A percentile compares a stretch with the other conserved stretches of the same genome.
Conservation (phyloP, 2,329 filamentous ascomycete species). For the Calonectria multiphialidica region DNA sequence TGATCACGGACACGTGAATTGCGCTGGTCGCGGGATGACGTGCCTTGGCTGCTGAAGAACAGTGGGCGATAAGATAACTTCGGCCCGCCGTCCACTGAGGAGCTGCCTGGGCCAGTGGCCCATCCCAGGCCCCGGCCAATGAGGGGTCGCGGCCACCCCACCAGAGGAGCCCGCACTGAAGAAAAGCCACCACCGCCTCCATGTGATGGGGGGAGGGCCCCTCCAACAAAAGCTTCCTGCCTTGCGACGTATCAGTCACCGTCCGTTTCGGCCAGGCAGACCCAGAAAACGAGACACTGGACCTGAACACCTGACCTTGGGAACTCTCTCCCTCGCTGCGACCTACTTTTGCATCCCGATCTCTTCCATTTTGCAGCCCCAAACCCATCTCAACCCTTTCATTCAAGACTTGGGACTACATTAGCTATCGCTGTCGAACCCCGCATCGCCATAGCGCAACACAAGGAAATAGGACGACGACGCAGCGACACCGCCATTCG, state of each 20-base stretch:
- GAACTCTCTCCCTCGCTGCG: neutral
- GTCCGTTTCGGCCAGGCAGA: conserved; percentile 29
- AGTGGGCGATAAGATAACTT: conserved; percentile 21
- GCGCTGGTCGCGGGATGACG: conserved; percentile 18
- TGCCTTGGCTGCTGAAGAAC: neutral
- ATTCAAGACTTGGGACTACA: neutral
- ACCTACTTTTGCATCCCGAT: neutral
- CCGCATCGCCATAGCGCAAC: conserved; percentile 18
- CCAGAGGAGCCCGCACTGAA: conserved; percentile 20
- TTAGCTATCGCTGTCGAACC: neutral
- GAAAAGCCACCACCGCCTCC: conserved; percentile 33
- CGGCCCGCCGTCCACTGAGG: neutral
- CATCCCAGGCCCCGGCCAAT: conserved; percentile 31
- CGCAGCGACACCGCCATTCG: neutral
- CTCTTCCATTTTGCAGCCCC: neutral
- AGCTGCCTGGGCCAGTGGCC: conserved; percentile 2
- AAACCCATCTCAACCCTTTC: neutral
- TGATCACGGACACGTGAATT: neutral
- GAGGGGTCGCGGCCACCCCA: conserved; percentile 33
- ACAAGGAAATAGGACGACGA: conserved; percentile 1
- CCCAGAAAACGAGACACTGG: conserved; percentile 2
- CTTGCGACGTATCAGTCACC: conserved; percentile 17
- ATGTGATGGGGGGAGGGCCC: conserved; percentile 46
- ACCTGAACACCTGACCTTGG: neutral
- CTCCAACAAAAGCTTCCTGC: conserved; percentile 12